phyloP scores from a whole-genome alignment of 768 basidiomycete species.

The Rhodosporidiobolus odoratus region DNA sequence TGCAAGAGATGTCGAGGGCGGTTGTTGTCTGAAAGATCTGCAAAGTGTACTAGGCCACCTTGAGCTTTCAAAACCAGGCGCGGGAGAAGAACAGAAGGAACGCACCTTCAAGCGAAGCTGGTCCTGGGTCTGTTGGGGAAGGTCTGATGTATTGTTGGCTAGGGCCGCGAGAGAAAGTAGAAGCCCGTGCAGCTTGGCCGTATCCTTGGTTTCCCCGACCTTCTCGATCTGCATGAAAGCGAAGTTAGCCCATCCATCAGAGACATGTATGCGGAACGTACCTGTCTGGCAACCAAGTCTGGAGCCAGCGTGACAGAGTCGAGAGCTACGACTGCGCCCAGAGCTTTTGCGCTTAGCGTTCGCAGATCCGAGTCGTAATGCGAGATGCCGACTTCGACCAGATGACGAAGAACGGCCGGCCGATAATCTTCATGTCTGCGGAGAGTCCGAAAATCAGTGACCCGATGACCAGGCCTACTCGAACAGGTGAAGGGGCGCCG shows the following conservation, averaged over 20 bases:
- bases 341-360: conserved; percentile 66
- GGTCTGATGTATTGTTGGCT: conserved; percentile 56
- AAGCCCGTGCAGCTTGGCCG: conserved; percentile 70
- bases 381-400: conserved; percentile 65
- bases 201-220: conserved; percentile 60
- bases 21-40: conserved; percentile 57
- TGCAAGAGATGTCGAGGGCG: conserved; percentile 40
- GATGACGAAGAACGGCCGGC: conserved; percentile 61
- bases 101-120: conserved; percentile 48
- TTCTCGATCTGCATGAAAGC: conserved; percentile 39
- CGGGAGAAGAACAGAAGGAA: conserved; percentile 47
- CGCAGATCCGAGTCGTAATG: conserved; percentile 88
- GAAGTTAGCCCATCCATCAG: not conserved
- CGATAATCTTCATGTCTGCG: conserved; percentile 76
- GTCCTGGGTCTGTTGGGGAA: conserved; percentile 29
- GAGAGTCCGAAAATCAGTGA: not conserved
- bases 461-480: too few species aligned
- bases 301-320: conserved; percentile 52
- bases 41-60: not conserved
- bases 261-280: conserved; percentile 45
- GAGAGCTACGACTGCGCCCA: conserved; percentile 62
- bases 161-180: conserved; percentile 70
- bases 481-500: too few species aligned
- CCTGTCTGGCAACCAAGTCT: conserved; percentile 54
- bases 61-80: too few species aligned